Evolutionary conservation across 352 stramenopile species (phyloP).

Genomic region (Phytopythium cucurbitacearum): DNA sequence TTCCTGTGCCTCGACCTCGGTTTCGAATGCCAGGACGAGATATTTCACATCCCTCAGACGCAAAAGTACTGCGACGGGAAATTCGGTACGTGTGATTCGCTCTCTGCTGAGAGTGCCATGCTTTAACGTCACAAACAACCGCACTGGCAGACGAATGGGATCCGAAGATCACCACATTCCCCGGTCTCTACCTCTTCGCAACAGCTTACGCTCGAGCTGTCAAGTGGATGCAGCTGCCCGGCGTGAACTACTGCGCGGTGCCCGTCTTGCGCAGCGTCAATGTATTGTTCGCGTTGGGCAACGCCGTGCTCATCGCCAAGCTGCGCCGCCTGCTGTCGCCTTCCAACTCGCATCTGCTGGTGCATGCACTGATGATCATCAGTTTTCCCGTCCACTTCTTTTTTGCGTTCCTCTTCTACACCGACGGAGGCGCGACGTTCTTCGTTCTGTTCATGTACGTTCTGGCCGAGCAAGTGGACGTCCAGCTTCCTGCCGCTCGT

Average conservation of each 20-base stretch:
- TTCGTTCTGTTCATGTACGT: constrained; percentile 86
- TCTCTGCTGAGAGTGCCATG: not conserved
- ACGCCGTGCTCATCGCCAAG: constrained; percentile 39
- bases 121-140: not conserved
- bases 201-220: constrained; percentile 30
- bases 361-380: constrained; percentile 69
- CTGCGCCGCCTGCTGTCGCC: constrained; percentile 40
- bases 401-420: constrained; percentile 90
- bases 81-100: constrained; percentile 36
- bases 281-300: constrained; percentile 71
- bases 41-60: constrained; percentile 81
- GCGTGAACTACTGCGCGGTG: constrained; percentile 44
- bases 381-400: constrained; percentile 85
- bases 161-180: constrained; percentile 92
- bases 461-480: constrained; percentile 49
- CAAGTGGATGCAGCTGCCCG: constrained; percentile 2
- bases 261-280: constrained; percentile 71
- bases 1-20: too few relatives aligned
- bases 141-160: constrained; percentile 70
- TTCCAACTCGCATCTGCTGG: constrained; percentile 33
- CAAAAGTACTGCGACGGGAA: constrained; percentile 72
- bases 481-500: constrained; percentile 25
- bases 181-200: constrained; percentile 77
- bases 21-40: constrained; percentile 59
- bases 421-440: constrained; percentile 79